Evolutionary conservation across 2,329 filamentous ascomycete genomes (phyloP).

Genomic region (Botrytis pseudocinerea): DNA sequence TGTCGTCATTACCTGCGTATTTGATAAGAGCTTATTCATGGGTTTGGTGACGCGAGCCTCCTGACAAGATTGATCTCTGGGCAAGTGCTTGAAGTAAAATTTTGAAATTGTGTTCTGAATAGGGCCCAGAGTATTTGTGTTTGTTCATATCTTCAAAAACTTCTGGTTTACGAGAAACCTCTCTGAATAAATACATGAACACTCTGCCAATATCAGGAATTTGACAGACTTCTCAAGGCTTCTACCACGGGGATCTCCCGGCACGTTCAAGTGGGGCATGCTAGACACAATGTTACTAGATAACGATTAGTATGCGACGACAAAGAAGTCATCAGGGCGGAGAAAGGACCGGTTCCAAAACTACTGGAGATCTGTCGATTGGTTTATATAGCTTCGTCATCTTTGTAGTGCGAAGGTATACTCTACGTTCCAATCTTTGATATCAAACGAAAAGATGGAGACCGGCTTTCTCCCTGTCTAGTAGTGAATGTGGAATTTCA

Average conservation of each 20-base stretch:
- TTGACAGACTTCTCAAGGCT: neutral
- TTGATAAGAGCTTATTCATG: neutral
- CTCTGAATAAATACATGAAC: neutral
- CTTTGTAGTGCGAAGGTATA: neutral
- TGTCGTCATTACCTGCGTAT: neutral
- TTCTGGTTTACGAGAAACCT: neutral
- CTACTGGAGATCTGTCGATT: neutral
- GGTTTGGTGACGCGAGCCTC: neutral
- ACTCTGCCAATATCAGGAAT: neutral
- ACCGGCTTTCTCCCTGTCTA: neutral
- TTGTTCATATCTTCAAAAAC: neutral
- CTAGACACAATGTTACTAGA: neutral
- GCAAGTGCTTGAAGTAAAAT: neutral
- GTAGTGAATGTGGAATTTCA: neutral
- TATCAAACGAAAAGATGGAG: neutral
- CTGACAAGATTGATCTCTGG: neutral
- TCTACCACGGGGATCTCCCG: conserved; percentile 2
- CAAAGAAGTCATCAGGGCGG: neutral
- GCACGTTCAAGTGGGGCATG: neutral
- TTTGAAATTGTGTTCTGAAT: neutral
- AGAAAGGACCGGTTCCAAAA: neutral
- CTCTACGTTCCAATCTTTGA: neutral
- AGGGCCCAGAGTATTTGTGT: neutral
- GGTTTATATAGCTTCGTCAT: neutral
- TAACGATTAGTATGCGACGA: neutral